These are phyloP conservation scores for Nigrospora osmanthi DNA, from an alignment of 2,329 filamentous ascomycete species.

Conservation along the genomic window DNA sequence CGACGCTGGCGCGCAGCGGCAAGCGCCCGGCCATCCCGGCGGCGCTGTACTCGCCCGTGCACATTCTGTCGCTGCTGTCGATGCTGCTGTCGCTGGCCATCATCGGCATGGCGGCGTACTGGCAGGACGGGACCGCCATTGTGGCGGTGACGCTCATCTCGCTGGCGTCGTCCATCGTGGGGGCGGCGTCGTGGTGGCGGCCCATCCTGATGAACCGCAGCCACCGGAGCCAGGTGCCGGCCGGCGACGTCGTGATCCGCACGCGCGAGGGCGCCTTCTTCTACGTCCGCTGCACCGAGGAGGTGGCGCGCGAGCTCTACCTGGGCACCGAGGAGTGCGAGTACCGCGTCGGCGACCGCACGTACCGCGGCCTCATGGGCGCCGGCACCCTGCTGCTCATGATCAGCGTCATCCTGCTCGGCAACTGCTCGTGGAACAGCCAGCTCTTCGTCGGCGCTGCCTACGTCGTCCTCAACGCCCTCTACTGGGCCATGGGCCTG, in stretches of 20 bases:
- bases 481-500: constrained; percentile 50
- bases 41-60: constrained; percentile 40
- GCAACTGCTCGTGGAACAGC: constrained; percentile 53
- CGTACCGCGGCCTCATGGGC: constrained; percentile 47
- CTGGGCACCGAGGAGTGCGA: constrained; percentile 50
- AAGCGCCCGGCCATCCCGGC: constrained; percentile 40
- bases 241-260: constrained; percentile 52
- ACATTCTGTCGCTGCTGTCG: constrained; percentile 44
- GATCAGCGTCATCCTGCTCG: constrained; percentile 51
- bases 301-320: constrained; percentile 56
- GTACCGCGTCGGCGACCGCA: constrained; percentile 39
- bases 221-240: constrained; percentile 38
- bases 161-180: constrained; percentile 42
- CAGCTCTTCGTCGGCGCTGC: constrained; percentile 50
- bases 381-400: constrained; percentile 53
- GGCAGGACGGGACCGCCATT: constrained; percentile 42
- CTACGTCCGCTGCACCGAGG: constrained; percentile 48
- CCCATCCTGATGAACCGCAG: constrained; percentile 45
- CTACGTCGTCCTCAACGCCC: constrained; percentile 52
- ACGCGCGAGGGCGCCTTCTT: constrained; percentile 54
- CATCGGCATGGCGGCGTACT: constrained; percentile 30
- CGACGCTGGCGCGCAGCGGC: constrained; percentile 27
- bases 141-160: constrained; percentile 44
- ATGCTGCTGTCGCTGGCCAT: constrained; percentile 40
- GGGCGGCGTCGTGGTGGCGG: constrained; percentile 50